phyloP scores from a whole-genome alignment of 257 asterid species.

The Gardenia jasminoides region DNA sequence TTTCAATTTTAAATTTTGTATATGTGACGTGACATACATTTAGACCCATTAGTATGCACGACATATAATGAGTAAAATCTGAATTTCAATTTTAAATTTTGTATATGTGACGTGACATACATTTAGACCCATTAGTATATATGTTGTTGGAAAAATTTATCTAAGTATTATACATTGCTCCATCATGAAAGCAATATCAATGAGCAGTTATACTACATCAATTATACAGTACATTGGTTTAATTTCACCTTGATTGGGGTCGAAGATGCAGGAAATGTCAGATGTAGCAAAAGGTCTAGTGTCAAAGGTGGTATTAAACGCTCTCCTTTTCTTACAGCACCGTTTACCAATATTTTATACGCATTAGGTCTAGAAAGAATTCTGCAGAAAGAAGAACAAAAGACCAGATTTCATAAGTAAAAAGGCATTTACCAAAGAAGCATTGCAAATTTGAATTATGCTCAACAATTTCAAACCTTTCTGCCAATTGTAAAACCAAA shows the following conservation, averaged over 20 bases:
- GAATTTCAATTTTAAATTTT: too few species aligned
- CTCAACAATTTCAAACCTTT: slow-evolving; percentile 47
- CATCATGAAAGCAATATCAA: background rate
- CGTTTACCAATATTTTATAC: slow-evolving; percentile 49
- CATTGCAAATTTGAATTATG: background rate
- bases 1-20: too few species aligned
- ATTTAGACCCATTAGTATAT: too few species aligned
- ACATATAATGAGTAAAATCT: too few species aligned
- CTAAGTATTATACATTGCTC: background rate
- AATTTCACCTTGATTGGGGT: slow-evolving; percentile 65
- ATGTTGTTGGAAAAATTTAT: too few species aligned
- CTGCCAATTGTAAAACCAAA: slow-evolving; percentile 73
- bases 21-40: too few species aligned
- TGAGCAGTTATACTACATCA: background rate
- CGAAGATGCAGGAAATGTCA: slow-evolving; percentile 69
- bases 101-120: too few species aligned
- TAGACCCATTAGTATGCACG: too few species aligned
- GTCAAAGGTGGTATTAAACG: slow-evolving; percentile 72
- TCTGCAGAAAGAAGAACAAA: slow-evolving; percentile 35
- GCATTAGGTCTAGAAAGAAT: slow-evolving; percentile 76
- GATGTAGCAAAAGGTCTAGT: slow-evolving; percentile 55
- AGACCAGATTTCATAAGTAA: background rate
- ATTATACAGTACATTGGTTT: background rate
- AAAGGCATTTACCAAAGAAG: background rate
- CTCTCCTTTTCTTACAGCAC: slow-evolving; percentile 79